Evolutionary conservation across 495 filamentous ascomycete genomes (phyloP).

Genomic region (Opeltia flavorubescens): DNA sequence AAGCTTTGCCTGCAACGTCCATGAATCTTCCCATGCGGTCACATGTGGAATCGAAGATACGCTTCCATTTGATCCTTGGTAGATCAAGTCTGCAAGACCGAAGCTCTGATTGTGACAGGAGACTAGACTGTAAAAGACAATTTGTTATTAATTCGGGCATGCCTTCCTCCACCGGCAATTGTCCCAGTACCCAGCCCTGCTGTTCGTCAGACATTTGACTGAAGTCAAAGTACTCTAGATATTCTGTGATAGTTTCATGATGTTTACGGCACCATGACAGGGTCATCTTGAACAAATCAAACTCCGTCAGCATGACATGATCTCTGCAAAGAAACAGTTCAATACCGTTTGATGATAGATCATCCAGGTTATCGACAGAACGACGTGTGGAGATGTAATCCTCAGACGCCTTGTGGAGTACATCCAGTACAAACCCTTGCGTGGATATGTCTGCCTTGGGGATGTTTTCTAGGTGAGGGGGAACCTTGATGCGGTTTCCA

Average conservation of each 20-base stretch:
- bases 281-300: constrained; percentile 31
- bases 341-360: constrained; percentile 22
- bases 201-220: constrained; percentile 26
- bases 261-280: constrained; percentile 29
- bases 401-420: constrained; percentile 24
- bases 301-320: constrained; percentile 30
- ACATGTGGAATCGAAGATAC: constrained; percentile 23
- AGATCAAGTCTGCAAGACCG: constrained; percentile 23
- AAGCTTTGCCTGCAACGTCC: constrained; percentile 15
- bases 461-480: constrained; percentile 25
- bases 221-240: constrained; percentile 29
- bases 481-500: constrained; percentile 33
- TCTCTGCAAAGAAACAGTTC: constrained; percentile 28
- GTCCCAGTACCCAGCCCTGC: constrained; percentile 27
- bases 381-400: background rate
- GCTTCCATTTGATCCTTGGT: constrained; percentile 29
- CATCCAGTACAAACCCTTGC: constrained; percentile 31
- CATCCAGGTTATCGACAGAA: constrained; percentile 8
- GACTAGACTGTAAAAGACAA: constrained; percentile 25
- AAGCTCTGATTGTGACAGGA: constrained; percentile 23
- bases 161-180: constrained; percentile 19
- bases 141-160: constrained; percentile 25
- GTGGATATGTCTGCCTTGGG: constrained; percentile 17
- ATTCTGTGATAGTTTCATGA: constrained; percentile 17
- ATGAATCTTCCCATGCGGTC: constrained; percentile 29